Evolutionary conservation across 306 rosid genomes (phyloP), one percentile per base, ranked within the genome.

Genomic region (Vigna radiata): DNA sequence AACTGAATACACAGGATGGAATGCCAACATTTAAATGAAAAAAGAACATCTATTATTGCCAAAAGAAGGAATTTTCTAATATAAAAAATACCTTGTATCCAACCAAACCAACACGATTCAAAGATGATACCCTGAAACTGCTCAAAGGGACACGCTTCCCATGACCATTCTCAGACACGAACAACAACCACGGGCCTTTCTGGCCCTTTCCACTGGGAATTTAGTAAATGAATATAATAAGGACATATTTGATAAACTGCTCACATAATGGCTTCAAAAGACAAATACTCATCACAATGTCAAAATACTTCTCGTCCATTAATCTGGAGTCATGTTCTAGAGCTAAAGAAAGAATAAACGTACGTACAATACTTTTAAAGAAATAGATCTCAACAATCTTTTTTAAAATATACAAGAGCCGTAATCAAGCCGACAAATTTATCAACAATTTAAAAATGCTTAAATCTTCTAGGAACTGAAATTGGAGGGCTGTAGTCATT

Each of bases 141-240:
- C 88, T 88, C 73, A 95, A 84, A 39, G 99, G 99, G 84, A 95
- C 99, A 58, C 99, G 91, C 89, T 95, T 95, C 69, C 99, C 99
- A 47, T 18, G 67, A 82, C 99, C 99, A 19, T 90, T 92, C 85
- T 95, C 99, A 0, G 99, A 92, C 68, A 95, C 91, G 86, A 95
- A 95, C 85, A 95, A 80, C 85, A 95, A 84, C 99, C 99, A 95
- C 13, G 99, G 99, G 54, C 97, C 99, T 41, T 76, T 85, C 21
- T 12, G 70, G 64, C 86, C 27, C 81, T 74, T 92, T 62, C 76
- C 60, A 68, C 96, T 93, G 29, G 63, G 49, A 59, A 76, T 5
- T 72, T 4, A 67, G 64, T 17, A 67, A 75, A 59, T 8, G 70
- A 46, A 64, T 27, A 82, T 23, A 53, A 68, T n/a, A 60, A 75